These are phyloP conservation scores for Pyrus communis DNA, from an alignment of 306 rosid genomes.

Conservation along the genomic window DNA sequence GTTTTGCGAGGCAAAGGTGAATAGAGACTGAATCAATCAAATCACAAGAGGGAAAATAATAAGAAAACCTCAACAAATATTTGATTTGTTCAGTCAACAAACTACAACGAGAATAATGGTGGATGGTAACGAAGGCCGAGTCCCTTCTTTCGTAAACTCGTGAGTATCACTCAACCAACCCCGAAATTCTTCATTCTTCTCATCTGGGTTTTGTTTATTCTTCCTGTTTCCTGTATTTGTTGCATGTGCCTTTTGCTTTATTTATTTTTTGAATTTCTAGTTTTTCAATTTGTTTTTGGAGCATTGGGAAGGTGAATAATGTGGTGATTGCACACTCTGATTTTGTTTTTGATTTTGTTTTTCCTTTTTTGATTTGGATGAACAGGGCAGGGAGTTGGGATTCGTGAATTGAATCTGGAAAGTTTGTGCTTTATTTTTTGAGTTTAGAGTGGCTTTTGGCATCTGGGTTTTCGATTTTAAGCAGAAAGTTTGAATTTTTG, in stretches of 20 bases:
- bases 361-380: constrained; percentile 7
- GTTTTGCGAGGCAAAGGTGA: neutral
- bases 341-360: neutral
- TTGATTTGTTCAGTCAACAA: constrained; percentile 24
- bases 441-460: neutral
- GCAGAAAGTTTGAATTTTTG: neutral
- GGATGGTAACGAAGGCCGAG: constrained; percentile 9
- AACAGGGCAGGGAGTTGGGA: constrained; percentile 1
- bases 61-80: neutral
- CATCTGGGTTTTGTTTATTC: neutral
- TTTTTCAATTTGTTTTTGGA: neutral
- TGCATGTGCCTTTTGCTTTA: neutral
- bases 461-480: constrained; percentile 23
- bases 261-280: neutral
- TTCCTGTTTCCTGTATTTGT: neutral
- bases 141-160: constrained; percentile 11
- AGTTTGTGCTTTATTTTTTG: neutral
- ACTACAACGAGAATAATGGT: constrained; percentile 18
- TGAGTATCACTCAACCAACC: constrained; percentile 17
- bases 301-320: neutral
- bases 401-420: neutral
- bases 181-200: neutral
- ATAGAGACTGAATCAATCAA: neutral
- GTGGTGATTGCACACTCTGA: neutral
- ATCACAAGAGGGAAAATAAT: neutral